These are phyloP conservation scores for Ustilago esculenta DNA, from an alignment of 1,284 basidiomycete genomes.

Conservation along the genomic window DNA sequence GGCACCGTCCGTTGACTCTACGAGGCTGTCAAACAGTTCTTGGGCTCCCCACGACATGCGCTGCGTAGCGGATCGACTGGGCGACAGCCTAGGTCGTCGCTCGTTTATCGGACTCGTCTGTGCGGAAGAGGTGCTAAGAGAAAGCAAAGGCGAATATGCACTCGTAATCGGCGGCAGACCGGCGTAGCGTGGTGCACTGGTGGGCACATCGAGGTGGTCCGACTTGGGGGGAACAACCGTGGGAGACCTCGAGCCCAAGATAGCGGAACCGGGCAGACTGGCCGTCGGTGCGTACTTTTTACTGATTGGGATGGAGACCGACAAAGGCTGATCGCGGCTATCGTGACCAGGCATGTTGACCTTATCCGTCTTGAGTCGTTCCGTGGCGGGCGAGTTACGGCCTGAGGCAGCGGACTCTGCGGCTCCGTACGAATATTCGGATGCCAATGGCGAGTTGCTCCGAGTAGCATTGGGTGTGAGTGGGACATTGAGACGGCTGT, in stretches of 20 bases:
- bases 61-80: conserved; percentile 23
- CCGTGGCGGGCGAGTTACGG: conserved; percentile 44
- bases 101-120: conserved; percentile 30
- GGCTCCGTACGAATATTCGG: conserved; percentile 34
- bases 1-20: conserved; percentile 11
- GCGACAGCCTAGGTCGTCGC: conserved; percentile 29
- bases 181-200: conserved; percentile 20
- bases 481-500: conserved; percentile 36
- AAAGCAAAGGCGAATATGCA: conserved; percentile 48
- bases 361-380: conserved; percentile 14
- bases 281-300: conserved; percentile 28
- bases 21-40: conserved; percentile 48
- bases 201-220: conserved; percentile 23
- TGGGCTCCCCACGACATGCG: conserved; percentile 47
- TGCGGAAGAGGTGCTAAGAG: conserved; percentile 26
- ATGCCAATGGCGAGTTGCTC: conserved; percentile 43
- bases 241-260: conserved; percentile 44
- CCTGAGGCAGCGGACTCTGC: conserved; percentile 29
- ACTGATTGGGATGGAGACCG: conserved; percentile 39
- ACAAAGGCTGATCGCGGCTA: conserved; percentile 32
- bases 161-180: conserved; percentile 36
- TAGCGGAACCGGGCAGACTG: conserved; percentile 40
- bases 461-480: conserved; percentile 49
- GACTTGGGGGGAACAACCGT: conserved; percentile 9
- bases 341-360: conserved; percentile 33